Base-by-base conservation (phyloP, 345 rosid species). In the Euphorbia lathyris region DNA sequence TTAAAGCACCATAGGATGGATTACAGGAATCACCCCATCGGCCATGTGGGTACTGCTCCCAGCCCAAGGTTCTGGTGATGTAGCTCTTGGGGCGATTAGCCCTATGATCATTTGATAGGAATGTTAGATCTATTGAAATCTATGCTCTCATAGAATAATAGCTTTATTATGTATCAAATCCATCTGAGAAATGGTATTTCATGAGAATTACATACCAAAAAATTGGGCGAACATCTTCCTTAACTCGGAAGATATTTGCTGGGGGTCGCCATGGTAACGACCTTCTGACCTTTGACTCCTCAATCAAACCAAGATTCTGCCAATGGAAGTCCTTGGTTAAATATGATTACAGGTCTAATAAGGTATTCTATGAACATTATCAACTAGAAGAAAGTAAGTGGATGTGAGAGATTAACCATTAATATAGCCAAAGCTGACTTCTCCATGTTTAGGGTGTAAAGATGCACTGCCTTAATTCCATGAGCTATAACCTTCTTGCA, bases 21-120 rank as follows among this genome's bases (percentile, higher is more conserved):
- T 86, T 92, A 65, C 81, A 72, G 70, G 99, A 82, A 85, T 92
- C 98, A 73, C 91, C 90, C 99, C 99, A 95, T 70, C 94, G 82
- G 17, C 98, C 99, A 63, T 51, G 87, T 42, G 98, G 98, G 71
- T 85, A 95, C 72, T 86, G 96, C 47, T 92, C 96, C 99, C 99
- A 95, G 61, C 90, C 93, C 67, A 80, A 71, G 63, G 99, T 92
- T 86, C 99, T 89, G 43, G 89, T 72, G 66, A 95, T 68, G 78
- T 95, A 95, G 85, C 99, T 95, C 92, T 92, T 92, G 19, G 99
- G 99, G 77, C 98, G 98, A 77, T 92, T 95, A 67, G 99, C 97
- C 99, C 99, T 92, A 75, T 66, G 77, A 83, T 65, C 56, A 82
- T 74, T 55, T 17, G 52, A 42, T 12, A 63, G 51, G 57, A 48